A percentile compares a stretch with the other conserved stretches of the same genome.
These are phyloP conservation scores for Biscogniauxia marginata DNA, from an alignment of 2,329 filamentous ascomycete genomes.

Conservation along the genomic window DNA sequence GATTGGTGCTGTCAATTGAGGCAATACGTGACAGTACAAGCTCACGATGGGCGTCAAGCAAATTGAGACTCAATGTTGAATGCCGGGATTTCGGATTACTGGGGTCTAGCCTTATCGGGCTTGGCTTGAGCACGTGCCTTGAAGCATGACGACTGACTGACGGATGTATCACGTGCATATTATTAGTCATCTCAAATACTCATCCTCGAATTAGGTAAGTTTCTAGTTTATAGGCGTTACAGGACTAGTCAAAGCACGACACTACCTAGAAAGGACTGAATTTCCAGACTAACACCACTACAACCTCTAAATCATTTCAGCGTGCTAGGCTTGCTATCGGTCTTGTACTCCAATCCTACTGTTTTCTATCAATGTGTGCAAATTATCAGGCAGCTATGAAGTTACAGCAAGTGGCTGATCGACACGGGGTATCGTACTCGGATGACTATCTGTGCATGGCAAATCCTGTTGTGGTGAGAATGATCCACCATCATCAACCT, in stretches of 20 bases:
- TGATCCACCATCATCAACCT: neutral
- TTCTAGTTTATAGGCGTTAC: too few relatives aligned
- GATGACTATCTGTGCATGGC: neutral
- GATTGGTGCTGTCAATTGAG: constrained; percentile 49
- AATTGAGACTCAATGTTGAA: constrained; percentile 36
- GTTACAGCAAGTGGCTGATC: neutral
- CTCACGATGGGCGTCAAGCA: constrained; percentile 44
- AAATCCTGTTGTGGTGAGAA: neutral
- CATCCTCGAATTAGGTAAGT: too few relatives aligned
- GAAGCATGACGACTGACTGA: neutral
- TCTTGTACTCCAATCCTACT: too few relatives aligned
- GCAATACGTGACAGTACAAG: constrained; percentile 44
- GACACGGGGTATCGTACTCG: neutral
- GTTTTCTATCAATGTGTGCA: too few relatives aligned
- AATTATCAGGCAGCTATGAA: too few relatives aligned
- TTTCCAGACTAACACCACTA: too few relatives aligned
- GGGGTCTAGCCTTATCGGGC: constrained; percentile 36
- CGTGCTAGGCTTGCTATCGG: too few relatives aligned
- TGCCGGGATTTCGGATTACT: constrained; percentile 24
- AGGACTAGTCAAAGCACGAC: too few relatives aligned
- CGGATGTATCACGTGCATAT: constrained; percentile 7
- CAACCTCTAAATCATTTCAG: too few relatives aligned
- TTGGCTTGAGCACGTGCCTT: constrained; percentile 39
- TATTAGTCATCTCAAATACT: neutral
- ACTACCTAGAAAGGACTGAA: too few relatives aligned